Conservation (phyloP, 139 green algal genomes). For the Nannochloris sp. region DNA sequence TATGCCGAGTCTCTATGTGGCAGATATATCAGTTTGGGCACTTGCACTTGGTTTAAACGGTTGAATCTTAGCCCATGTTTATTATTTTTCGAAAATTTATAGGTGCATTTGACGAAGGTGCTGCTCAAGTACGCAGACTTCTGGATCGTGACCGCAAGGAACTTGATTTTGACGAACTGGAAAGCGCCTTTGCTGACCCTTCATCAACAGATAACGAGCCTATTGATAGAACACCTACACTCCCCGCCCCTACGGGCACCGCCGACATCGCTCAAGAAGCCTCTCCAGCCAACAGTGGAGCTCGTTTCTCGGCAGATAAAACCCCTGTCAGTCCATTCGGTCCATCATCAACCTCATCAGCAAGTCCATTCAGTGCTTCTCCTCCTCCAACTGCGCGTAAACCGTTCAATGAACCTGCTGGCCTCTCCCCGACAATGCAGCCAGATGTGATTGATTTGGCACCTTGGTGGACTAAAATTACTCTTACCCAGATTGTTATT, state of each 20-base stretch:
- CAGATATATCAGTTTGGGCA: background rate
- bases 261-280: background rate
- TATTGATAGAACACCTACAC: background rate
- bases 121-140: conserved; percentile 60
- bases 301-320: conserved; percentile 13
- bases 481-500: conserved; percentile 64
- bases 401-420: conserved; percentile 50
- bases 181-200: conserved; percentile 8
- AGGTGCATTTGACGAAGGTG: conserved; percentile 43
- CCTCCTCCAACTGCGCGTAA: conserved; percentile 35
- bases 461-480: conserved; percentile 59
- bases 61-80: no score
- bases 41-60: no score
- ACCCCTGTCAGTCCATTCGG: conserved; percentile 25
- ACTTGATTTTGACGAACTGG: conserved; percentile 40
- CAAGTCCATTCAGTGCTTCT: conserved; percentile 1
- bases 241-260: background rate
- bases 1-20: background rate
- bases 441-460: conserved; percentile 42
- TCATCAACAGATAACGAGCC: background rate
- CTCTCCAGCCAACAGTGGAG: conserved; percentile 8
- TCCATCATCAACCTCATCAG: conserved; percentile 3
- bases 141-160: conserved; percentile 68
- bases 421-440: conserved; percentile 59
- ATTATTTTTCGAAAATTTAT: no score